Conservation (phyloP, 2,329 filamentous ascomycete species). For the Botrytis medusae region DNA sequence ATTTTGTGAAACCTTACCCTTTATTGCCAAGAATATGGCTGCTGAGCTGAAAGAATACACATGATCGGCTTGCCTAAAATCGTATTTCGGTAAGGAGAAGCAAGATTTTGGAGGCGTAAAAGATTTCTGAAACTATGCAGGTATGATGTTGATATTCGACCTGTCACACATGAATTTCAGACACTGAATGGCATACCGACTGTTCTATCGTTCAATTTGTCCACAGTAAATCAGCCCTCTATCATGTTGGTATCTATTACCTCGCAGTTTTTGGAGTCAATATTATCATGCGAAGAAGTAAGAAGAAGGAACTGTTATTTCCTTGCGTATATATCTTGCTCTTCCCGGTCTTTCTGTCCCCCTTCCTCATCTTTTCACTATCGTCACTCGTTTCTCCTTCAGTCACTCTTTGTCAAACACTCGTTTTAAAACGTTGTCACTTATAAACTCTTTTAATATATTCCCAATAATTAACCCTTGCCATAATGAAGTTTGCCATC, state of each 20-base stretch:
- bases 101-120: constrained; percentile 7
- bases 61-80: constrained; percentile 12
- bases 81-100: background rate
- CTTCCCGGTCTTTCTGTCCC: background rate
- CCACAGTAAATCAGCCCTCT: background rate
- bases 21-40: constrained; percentile 21
- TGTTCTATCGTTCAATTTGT: background rate
- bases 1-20: constrained; percentile 1
- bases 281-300: background rate
- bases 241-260: background rate
- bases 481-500: constrained; percentile 27
- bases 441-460: constrained; percentile 1
- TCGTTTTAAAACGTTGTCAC: background rate
- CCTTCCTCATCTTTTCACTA: background rate
- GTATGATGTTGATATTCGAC: constrained; percentile 18
- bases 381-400: constrained; percentile 16
- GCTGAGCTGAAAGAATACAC: constrained; percentile 14
- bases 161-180: constrained; percentile 3
- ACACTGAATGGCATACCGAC: background rate
- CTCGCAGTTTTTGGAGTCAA: background rate
- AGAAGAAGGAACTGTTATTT: background rate
- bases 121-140: constrained; percentile 16
- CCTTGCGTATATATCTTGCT: constrained; percentile 13
- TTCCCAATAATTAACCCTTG: background rate
- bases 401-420: constrained; percentile 14